Base-by-base conservation (phyloP, 2,329 filamentous ascomycete genomes). In the Ceratocystis albifundus region DNA sequence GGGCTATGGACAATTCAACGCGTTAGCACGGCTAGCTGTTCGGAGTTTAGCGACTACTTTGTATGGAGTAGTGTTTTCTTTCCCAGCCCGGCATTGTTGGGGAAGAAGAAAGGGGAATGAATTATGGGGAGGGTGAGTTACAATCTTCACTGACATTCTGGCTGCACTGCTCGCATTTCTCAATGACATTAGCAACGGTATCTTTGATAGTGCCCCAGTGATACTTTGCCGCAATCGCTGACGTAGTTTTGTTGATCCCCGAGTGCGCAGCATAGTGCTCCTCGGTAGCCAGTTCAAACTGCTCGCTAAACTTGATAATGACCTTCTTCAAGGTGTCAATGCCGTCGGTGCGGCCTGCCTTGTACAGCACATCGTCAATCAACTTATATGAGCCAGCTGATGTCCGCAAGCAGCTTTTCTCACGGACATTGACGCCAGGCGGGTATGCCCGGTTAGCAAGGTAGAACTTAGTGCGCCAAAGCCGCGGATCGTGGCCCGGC, bases 181-280 rank as follows among this genome's bases (percentile, higher is more conserved):
- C 88, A 76, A 97, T 96, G 71, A 96, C 92, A 74, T 93, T 87
- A 74, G 88, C 94, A 69, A 96, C 94, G 0, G 93, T 97, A 76
- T 96, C 92, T 75, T 97, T 99, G 78, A 97, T 97, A 69, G 93
- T 85, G 61, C 95, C 92, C 94, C 94, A 99, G 77, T 97, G 94
- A 74, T 93, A 96, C 73, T 88, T 88, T 74, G 96, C 90, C 10
- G 93, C 90, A 72, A 99, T 96, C 22, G 86, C 88, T 22, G 93
- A 92, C 0, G 93, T 97, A 0, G 93, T 97, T 79, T 96, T 96
- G 80, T 99, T 99, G 80, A 97, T 97, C 64, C 94, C 94, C 5
- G 88, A 90, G 73, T 99, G 94, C 53, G 87, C 82, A 66, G 78
- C 76, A 67, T 85, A 80, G 76, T 99, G 94, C 46, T 92, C 82